Base-by-base conservation (phyloP, 352 stramenopile species). In the Phytopythium delawarense region DNA sequence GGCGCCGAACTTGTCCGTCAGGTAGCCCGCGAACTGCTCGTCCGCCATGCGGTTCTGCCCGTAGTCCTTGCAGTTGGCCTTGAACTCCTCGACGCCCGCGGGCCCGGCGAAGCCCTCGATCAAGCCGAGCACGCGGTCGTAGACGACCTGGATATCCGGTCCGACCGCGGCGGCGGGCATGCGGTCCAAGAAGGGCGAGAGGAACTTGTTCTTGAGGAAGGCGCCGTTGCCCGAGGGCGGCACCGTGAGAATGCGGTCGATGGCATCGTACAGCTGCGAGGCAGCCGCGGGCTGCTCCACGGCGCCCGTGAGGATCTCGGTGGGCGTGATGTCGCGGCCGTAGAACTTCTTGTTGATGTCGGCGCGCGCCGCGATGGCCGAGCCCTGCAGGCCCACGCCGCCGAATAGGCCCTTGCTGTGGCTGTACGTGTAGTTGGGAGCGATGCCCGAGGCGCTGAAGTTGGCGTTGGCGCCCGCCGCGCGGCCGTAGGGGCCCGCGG, bases 301-400 rank as follows among this genome's bases (percentile, higher is more conserved):
- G 8, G 79, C 82, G 12, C 87, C 87, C 2, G 80, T 93, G 25
- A 96, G 59, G 59, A 96, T 94, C 67, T 96, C 87, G 0, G 81
- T 90, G 28, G 87, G 87, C 51, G 81, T 81, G 58, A 96, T 91
- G 35, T 96, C 83, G 12, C 82, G 77, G n/a, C 87, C 87, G 61
- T 96, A 96, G 57, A 96, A 96, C 60, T 90, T 91, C 69, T 89
- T 88, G 74, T 96, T 96, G 46, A 96, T 76, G 55, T 94, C 85
- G 20, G 72, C 64, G 18, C 85, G 82, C 21, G 84, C 83, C 4
- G 85, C 79, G 61, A 96, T 96, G 21, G 74, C 87, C 48, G 85
- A 92, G 12, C 85, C 87, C 61, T 96, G 85, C 23, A 96, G 71
- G 7, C 79, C 80, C 25, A 94, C 74, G 46, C 87, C 87, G n/a